Base-by-base conservation (phyloP, 2,329 filamentous ascomycete species). In the Dothidotthia symphoricarpi region DNA sequence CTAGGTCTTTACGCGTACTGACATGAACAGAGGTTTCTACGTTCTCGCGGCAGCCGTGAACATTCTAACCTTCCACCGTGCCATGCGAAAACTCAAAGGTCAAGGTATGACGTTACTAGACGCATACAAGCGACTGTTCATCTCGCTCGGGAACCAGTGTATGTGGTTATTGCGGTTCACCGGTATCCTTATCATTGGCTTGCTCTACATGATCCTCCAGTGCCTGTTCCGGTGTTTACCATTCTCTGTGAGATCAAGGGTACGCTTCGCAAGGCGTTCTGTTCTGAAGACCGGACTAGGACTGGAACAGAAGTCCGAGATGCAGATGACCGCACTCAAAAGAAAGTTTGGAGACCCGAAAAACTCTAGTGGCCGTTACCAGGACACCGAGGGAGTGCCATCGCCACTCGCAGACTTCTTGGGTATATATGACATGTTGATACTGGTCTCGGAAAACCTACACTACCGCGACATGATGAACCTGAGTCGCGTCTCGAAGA, bases 341-440 rank as follows among this genome's bases (percentile, higher is more conserved):
- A 41, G 24, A 9, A 31, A 32, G 5, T 3, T 43, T 0, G 35
- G 15, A 4, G 42, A 29, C 11, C 19, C 31, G 16, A 41, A 16
- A 17, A 22, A 39, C 19, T 4, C 7, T 17, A 17, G 32, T 17
- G 24, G 16, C 16, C 37, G 28, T 13, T 46, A 44, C 7, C 19
- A 41, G 28, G 31, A 39, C 16, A 24, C 24, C 4, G 16, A 9
- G 0, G 48, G 47, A 3, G 30, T 34, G 15, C 28, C 43, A 11
- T 45, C 35, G 3, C 31, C 31, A n/a, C 39, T 63, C 4, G 38
- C 59, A 9, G 43, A 53, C 3, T 61, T 63, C 25, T 35, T 63
- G n/a, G 30, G 41, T n/a, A 45, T 53, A 14, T 63, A 62, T 36
- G 60, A 63, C 30, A 54, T 63, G 27, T 40, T 63, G 3, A 51